phyloP scores from a whole-genome alignment of 768 basidiomycete genomes.

The Lactarius indigo region DNA sequence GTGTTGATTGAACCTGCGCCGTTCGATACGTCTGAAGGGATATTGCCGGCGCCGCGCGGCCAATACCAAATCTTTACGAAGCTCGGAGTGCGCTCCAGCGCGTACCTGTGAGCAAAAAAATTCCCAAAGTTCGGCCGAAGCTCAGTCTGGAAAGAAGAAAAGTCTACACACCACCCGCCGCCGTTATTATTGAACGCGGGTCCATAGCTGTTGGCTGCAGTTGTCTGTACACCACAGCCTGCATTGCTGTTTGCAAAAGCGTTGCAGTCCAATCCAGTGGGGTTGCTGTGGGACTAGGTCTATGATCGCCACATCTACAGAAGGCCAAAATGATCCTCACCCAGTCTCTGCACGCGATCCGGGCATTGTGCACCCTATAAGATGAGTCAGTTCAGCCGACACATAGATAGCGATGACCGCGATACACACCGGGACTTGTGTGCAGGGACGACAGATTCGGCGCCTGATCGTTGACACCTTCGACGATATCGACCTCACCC shows the following conservation, averaged over 20 bases:
- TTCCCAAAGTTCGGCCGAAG: not conserved
- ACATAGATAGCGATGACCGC: not conserved
- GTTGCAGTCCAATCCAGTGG: slow-evolving; percentile 47
- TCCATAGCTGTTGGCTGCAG: slow-evolving; percentile 47
- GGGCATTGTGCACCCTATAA: slow-evolving; percentile 55
- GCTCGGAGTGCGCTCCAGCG: slow-evolving; percentile 52
- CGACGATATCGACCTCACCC: slow-evolving; percentile 53
- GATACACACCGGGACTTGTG: slow-evolving; percentile 37
- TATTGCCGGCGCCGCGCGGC: slow-evolving; percentile 43
- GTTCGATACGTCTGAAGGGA: slow-evolving; percentile 46
- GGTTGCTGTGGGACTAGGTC: slow-evolving; percentile 27
- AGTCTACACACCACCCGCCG: slow-evolving; percentile 52
- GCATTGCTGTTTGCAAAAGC: slow-evolving; percentile 44
- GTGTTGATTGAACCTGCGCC: slow-evolving; percentile 46
- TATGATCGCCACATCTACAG: not conserved
- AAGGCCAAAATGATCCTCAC: slow-evolving; percentile 31
- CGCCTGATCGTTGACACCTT: slow-evolving; percentile 55
- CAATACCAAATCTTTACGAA: slow-evolving; percentile 74
- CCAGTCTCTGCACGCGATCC: slow-evolving; percentile 43
- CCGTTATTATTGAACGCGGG: slow-evolving; percentile 55
- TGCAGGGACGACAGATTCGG: slow-evolving; percentile 56
- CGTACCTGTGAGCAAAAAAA: slow-evolving; percentile 44
- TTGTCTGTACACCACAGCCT: slow-evolving; percentile 51
- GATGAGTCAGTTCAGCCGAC: not conserved
- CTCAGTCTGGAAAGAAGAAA: not conserved